Evolutionary conservation across 352 stramenopile species (phyloP).

Genomic region (Phytopythium montanum): DNA sequence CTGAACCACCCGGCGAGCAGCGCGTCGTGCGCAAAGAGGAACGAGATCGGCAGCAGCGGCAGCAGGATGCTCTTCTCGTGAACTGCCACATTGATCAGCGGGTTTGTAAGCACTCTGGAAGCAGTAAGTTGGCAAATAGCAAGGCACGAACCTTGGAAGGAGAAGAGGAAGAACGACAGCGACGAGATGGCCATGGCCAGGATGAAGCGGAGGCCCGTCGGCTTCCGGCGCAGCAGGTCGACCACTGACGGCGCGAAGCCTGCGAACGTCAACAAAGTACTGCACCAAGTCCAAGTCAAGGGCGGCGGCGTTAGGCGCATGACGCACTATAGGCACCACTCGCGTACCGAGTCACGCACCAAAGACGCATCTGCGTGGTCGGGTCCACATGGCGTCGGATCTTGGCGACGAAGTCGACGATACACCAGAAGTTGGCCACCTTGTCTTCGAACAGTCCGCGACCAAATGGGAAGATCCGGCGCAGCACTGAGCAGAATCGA

Average conservation of each 20-base stretch:
- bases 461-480: slow-evolving; percentile 94
- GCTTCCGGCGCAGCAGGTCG: slow-evolving; percentile 63
- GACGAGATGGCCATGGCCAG: slow-evolving; percentile 83
- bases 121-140: background rate
- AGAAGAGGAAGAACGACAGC: slow-evolving; percentile 95
- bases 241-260: slow-evolving; percentile 85
- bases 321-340: background rate
- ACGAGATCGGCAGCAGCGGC: slow-evolving; percentile 87
- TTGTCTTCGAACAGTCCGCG: slow-evolving; percentile 98
- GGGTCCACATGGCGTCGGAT: slow-evolving; percentile 50
- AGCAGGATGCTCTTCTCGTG: slow-evolving; percentile 97
- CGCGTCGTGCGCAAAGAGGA: slow-evolving; percentile 67
- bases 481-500: slow-evolving; percentile 64
- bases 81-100: slow-evolving; percentile 40
- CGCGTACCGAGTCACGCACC: slow-evolving; percentile 22
- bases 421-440: slow-evolving; percentile 96
- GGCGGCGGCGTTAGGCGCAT: background rate
- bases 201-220: slow-evolving; percentile 72
- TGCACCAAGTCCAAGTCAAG: slow-evolving; percentile 15
- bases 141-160: slow-evolving; percentile 88
- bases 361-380: slow-evolving; percentile 66
- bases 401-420: slow-evolving; percentile 81
- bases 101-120: background rate
- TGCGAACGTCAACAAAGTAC: slow-evolving; percentile 74
- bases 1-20: slow-evolving; percentile 76